Conservation (phyloP, 2,329 filamentous ascomycete species). For the Pseudogymnoascus sp. region DNA sequence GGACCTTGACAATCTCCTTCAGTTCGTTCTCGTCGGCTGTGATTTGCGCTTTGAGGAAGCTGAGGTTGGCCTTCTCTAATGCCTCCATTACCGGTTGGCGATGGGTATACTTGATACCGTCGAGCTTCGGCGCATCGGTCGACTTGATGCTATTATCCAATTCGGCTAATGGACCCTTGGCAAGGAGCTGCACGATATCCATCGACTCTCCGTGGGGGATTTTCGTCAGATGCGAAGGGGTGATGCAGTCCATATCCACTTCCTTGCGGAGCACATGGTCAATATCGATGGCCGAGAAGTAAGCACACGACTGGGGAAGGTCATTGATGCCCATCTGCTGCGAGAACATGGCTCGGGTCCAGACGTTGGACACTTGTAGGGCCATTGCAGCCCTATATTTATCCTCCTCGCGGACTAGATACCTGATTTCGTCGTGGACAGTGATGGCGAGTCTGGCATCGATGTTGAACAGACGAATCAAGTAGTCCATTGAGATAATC, state of each 20-base stretch:
- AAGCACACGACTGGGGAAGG: conserved; percentile 87
- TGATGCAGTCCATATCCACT: conserved; percentile 95
- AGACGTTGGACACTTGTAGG: conserved; percentile 85
- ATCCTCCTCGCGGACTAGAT: conserved; percentile 77
- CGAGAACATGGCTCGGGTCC: conserved; percentile 95
- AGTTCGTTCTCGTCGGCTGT: conserved; percentile 66
- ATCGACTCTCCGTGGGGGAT: conserved; percentile 83
- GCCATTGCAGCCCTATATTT: conserved; percentile 88
- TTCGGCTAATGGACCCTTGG: conserved; percentile 59
- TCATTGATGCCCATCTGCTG: conserved; percentile 96
- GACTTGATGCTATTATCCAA: conserved; percentile 61
- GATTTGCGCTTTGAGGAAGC: conserved; percentile 81
- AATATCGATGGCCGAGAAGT: conserved; percentile 91
- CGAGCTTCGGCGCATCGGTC: conserved; percentile 46
- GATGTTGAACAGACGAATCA: conserved; percentile 77
- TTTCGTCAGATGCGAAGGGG: conserved; percentile 69
- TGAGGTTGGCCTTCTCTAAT: conserved; percentile 46
- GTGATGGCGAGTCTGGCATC: conserved; percentile 82
- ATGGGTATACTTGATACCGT: conserved; percentile 59
- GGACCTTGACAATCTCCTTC: conserved; percentile 58
- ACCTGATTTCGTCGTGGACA: conserved; percentile 95
- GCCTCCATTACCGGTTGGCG: conserved; percentile 73
- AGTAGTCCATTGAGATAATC: conserved; percentile 89
- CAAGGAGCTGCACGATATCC: conserved; percentile 71
- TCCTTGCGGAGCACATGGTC: conserved; percentile 95